These are phyloP conservation scores for Dothideomycetes sp. DNA, from an alignment of 2,329 filamentous ascomycete genomes.

Conservation along the genomic window DNA sequence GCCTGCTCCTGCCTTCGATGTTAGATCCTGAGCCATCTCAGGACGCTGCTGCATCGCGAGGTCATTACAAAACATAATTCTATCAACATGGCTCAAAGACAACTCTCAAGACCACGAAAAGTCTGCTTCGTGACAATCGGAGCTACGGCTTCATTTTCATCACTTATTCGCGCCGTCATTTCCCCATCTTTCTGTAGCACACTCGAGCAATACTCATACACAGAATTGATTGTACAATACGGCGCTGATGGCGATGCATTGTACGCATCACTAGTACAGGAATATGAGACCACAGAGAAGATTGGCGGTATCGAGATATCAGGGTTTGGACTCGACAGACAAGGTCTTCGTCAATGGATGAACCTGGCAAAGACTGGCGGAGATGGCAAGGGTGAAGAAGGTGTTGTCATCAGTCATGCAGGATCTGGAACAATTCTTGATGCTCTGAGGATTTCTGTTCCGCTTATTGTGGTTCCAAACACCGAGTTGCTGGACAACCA, in stretches of 20 bases:
- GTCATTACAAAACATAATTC: too few species aligned
- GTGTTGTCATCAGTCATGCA: conserved; percentile 80
- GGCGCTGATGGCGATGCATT: conserved; percentile 55
- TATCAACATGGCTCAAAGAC: not conserved
- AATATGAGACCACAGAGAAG: conserved; percentile 13
- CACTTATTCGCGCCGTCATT: conserved; percentile 59
- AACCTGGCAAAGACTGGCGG: conserved; percentile 34
- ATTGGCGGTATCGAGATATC: conserved; percentile 38
- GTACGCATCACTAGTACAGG: conserved; percentile 32
- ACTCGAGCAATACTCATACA: conserved; percentile 54
- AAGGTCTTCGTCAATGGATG: conserved; percentile 54
- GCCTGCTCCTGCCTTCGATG: too few species aligned
- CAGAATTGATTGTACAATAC: conserved; percentile 69
- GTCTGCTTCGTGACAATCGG: conserved; percentile 83
- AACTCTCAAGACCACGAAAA: conserved; percentile 22
- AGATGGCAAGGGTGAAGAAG: conserved; percentile 41
- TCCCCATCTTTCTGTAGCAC: conserved; percentile 52
- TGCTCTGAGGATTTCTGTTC: conserved; percentile 61
- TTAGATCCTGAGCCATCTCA: too few species aligned
- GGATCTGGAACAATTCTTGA: conserved; percentile 86
- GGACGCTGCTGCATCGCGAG: too few species aligned
- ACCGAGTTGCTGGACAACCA: conserved; percentile 76
- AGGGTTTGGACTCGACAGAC: conserved; percentile 57
- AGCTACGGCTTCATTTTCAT: conserved; percentile 75
- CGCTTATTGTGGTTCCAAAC: conserved; percentile 87